A percentile compares a stretch with the other conserved stretches of the same genome.
Conservation (phyloP, 306 rosid genomes). For the Astragalus glycyphyllos region DNA sequence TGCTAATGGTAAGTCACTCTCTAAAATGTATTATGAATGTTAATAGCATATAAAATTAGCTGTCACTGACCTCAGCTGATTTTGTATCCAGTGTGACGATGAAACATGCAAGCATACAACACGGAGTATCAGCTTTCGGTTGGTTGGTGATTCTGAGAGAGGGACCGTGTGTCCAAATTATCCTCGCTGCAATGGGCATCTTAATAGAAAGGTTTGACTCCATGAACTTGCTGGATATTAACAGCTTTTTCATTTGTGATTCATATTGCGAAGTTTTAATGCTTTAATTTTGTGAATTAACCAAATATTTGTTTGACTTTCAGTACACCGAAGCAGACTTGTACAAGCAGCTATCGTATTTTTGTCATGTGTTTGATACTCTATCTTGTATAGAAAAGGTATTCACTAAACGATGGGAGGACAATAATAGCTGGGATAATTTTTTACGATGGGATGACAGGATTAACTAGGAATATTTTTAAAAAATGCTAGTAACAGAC, state of each 20-base stretch:
- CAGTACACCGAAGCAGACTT: constrained; percentile 88
- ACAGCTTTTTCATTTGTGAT: constrained; percentile 26
- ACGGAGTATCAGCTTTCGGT: constrained; percentile 72
- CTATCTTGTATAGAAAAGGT: constrained; percentile 81
- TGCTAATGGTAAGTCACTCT: constrained; percentile 64
- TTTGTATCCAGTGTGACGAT: constrained; percentile 82
- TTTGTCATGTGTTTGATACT: constrained; percentile 76
- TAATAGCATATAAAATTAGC: background rate
- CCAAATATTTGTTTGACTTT: constrained; percentile 27
- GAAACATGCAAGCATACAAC: constrained; percentile 87
- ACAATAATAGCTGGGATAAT: background rate
- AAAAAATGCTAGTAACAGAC: no score
- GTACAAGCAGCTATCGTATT: constrained; percentile 85
- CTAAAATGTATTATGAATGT: constrained; percentile 19
- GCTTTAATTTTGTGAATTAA: constrained; percentile 1
- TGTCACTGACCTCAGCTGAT: constrained; percentile 9
- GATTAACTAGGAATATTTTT: no score
- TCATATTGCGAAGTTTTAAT: background rate
- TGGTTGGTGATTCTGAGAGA: constrained; percentile 89
- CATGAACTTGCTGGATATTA: constrained; percentile 11
- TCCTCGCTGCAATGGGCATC: constrained; percentile 87
- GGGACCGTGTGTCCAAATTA: constrained; percentile 95
- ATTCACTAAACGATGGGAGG: constrained; percentile 4
- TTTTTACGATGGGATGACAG: background rate
- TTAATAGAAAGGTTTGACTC: constrained; percentile 70